A percentile compares a stretch with the other conserved stretches of the same genome.
Conservation (phyloP, 305 asterid genomes). For the Fraxinus sp. region DNA sequence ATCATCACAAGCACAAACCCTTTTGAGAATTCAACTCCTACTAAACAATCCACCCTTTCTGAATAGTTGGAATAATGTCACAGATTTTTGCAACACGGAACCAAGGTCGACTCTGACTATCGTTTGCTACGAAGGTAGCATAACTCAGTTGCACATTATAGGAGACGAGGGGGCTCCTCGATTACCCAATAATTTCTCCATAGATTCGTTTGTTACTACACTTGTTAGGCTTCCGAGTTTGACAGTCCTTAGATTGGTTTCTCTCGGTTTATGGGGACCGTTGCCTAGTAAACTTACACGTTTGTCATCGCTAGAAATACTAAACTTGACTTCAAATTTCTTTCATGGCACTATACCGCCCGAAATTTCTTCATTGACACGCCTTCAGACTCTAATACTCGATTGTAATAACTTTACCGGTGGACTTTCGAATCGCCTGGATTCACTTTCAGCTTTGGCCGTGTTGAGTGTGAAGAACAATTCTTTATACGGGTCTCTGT, state of each 20-base stretch:
- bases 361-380: constrained; percentile 40
- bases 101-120: constrained; percentile 51
- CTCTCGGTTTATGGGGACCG: constrained; percentile 83
- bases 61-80: constrained; percentile 42
- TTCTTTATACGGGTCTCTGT: constrained; percentile 55
- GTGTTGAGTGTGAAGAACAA: constrained; percentile 68
- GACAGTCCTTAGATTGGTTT: constrained; percentile 78
- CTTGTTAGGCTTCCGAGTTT: constrained; percentile 57
- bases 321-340: constrained; percentile 74
- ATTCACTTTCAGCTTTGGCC: constrained; percentile 54
- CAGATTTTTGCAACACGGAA: constrained; percentile 64
- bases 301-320: constrained; percentile 65
- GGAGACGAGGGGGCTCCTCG: constrained; percentile 40
- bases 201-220: constrained; percentile 55
- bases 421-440: constrained; percentile 47
- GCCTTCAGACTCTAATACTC: constrained; percentile 65
- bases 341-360: constrained; percentile 52
- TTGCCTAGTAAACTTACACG: constrained; percentile 49
- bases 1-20: constrained; percentile 51
- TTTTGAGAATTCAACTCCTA: constrained; percentile 49
- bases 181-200: constrained; percentile 60
- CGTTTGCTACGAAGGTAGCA: constrained; percentile 65
- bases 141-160: constrained; percentile 78
- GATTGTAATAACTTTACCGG: constrained; percentile 71
- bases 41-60: constrained; percentile 51